phyloP scores from a whole-genome alignment of 805 yeast species.

The Scheffersomyces coipomensis region DNA sequence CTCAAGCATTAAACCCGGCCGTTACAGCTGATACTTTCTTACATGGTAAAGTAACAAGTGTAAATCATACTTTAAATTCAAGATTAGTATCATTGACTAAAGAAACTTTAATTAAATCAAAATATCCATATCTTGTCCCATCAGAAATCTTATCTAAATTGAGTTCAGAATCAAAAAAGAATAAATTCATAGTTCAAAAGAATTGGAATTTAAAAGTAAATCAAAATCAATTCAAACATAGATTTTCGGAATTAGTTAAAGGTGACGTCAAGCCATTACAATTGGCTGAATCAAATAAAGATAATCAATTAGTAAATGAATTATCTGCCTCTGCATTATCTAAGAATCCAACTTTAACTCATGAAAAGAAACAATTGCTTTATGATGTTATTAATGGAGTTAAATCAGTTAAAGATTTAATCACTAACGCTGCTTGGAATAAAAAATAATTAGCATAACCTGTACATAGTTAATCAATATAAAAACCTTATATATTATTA shows the following conservation, averaged over 20 bases:
- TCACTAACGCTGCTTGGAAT: slow-evolving; percentile 15
- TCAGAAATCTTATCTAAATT: slow-evolving; percentile 23
- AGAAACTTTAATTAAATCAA: slow-evolving; percentile 33
- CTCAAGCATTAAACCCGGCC: slow-evolving; percentile 4
- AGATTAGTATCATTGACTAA: slow-evolving; percentile 42
- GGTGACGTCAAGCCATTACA: slow-evolving; percentile 24
- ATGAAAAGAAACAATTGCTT: slow-evolving; percentile 25
- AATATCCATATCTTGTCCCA: slow-evolving; percentile 42
- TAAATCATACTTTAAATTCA: slow-evolving; percentile 24
- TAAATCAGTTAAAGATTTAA: slow-evolving; percentile 10
- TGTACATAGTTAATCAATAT: no score
- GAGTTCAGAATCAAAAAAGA: slow-evolving; percentile 13
- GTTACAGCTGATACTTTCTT: slow-evolving; percentile 24
- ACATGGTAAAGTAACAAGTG: slow-evolving; percentile 34
- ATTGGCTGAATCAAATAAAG: slow-evolving; percentile 7
- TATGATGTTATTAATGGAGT: slow-evolving; percentile 30
- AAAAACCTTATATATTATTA: background rate
- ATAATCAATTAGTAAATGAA: slow-evolving; percentile 5
- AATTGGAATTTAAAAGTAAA: slow-evolving; percentile 25
- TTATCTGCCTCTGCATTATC: slow-evolving; percentile 10
- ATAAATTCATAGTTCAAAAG: slow-evolving; percentile 31
- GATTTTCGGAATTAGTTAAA: slow-evolving; percentile 29
- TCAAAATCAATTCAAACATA: slow-evolving; percentile 16
- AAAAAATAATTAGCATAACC: background rate
- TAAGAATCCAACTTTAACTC: slow-evolving; percentile 25